Conservation (phyloP, 805 yeast genomes). For the Suhomyces vadensis region DNA sequence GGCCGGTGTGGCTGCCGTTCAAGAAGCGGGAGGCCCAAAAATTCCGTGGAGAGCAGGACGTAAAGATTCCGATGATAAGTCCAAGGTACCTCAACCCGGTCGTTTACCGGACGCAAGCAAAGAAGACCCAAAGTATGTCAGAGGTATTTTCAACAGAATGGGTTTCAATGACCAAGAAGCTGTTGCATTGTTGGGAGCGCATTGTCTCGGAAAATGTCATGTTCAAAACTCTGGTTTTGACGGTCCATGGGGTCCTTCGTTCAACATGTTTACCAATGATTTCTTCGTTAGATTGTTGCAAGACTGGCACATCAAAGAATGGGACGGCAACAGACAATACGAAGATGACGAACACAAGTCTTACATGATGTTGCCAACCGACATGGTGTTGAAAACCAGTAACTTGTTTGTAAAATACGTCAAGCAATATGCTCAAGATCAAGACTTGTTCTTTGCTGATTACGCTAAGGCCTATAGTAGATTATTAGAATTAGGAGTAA, state of each 20-base stretch:
- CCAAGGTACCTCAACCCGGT: slow-evolving; percentile 46
- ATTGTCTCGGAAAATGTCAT: slow-evolving; percentile 44
- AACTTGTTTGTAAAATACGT: slow-evolving; percentile 45
- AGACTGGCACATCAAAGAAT: slow-evolving; percentile 53
- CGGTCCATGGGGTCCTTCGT: slow-evolving; percentile 44
- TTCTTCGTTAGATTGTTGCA: slow-evolving; percentile 41
- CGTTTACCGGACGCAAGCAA: slow-evolving; percentile 51
- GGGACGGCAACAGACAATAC: slow-evolving; percentile 45
- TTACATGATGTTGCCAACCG: slow-evolving; percentile 61
- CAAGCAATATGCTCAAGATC: slow-evolving; percentile 50
- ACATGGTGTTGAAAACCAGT: slow-evolving; percentile 53
- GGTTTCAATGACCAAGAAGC: slow-evolving; percentile 42
- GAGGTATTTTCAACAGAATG: slow-evolving; percentile 47
- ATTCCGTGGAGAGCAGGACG: slow-evolving; percentile 59
- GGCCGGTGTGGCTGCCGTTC: slow-evolving; percentile 66
- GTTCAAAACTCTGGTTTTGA: slow-evolving; percentile 38
- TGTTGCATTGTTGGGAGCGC: slow-evolving; percentile 46
- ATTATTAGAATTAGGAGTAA: slow-evolving; percentile 46
- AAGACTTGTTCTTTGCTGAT: slow-evolving; percentile 50
- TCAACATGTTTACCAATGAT: slow-evolving; percentile 43
- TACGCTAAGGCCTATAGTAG: slow-evolving; percentile 47
- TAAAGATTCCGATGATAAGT: slow-evolving; percentile 30
- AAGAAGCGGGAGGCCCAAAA: slow-evolving; percentile 65
- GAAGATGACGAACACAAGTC: slow-evolving; percentile 40
- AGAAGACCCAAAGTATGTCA: slow-evolving; percentile 43